Base-by-base conservation (phyloP, 495 filamentous ascomycete genomes). In the Hypoxylon lenormandii region DNA sequence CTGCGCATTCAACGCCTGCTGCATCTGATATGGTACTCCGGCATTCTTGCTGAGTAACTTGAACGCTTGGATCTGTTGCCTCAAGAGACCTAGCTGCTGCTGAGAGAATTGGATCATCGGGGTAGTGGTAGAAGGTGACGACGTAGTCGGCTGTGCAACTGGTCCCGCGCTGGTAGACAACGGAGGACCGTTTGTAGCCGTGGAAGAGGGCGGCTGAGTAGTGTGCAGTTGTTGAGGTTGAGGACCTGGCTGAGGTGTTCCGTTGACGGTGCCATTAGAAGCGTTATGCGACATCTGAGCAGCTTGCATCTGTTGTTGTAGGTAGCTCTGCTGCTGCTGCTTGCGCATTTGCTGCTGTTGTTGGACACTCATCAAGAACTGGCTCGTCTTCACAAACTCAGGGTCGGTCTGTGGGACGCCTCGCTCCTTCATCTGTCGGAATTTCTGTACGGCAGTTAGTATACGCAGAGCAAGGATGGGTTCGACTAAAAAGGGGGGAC, bases 31-130 rank as follows among this genome's bases (percentile, higher is more conserved):
- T 1, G 93, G 91, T 13, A 97, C 87, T 0, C 91, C 86, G 22
- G 88, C 81, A 57, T 95, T 95, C 77, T 92, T 95, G 10, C 89
- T 87, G 0, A 97, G 82, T 67, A 89, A 81, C 77, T 92, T 92
- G 80, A 96, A 96, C 5, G 92, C 91, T 65, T 86, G 77, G 43
- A 96, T 94, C 74, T 97, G 93, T 46, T 88, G 87, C 33, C 89
- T 83, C 7, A 96, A 83, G 1, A 86, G 86, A 23, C 81, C 80
- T 37, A 96, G 78, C 69, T 97, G 93, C 46, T 91, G 86, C 2
- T 83, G 76, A 4, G 90, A 86, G 70, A 95, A 93, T 33, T 83
- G 81, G 13, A 75, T 71, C 47, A 84, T 79, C 8, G 82, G 79
- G 37, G 81, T 80, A 8, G 82, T 68, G 51, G 82, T 82, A 6